Evolutionary conservation across 805 yeast genomes (phyloP), one percentile per base, ranked within the genome.

Genomic region (Cyberlindnera petersonii): DNA sequence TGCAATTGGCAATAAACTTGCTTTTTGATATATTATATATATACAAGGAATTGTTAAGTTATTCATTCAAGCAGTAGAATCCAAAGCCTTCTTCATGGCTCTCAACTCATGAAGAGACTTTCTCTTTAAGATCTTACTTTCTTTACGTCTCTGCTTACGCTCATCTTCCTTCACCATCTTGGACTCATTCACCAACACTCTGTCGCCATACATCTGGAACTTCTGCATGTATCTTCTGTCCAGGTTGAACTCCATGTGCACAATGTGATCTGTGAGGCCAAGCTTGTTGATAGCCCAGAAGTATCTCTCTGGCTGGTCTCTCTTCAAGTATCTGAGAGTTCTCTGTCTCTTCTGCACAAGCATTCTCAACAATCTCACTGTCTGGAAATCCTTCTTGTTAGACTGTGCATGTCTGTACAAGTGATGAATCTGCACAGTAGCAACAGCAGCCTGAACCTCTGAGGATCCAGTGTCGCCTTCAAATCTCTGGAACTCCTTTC

Each of bases 391-490:
- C 59, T 88, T 83, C 49, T 78, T 81, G 57, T 79, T 70, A 35
- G 75, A 70, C 47, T 72, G 69, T 40, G 84, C 72, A 56, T 89
- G 96, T 31, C 76, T 73, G 67, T 86, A 86, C 46, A 86, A 68
- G 48, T 76, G 79, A 49, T 82, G 85, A 50, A 93, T 86, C 54
- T 77, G 76, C 34, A 86, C 81, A 0, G 98, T 87, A 66, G 82
- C 66, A 20, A 86, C 74, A 3, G 97, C 98, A 2, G 98, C 96
- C 63, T 89, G 97, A 19, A 89, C 96, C 64, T 91, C 98, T 38
- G 95, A 79, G 2, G 96, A 86, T 3, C 95, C 97, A 1, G 96
- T 86, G 60, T 93, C 98, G 38, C 95, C 96, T 32, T 80, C 87
- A 47, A 74, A 71, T 54, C 95, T 72, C 51, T 77, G 79, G 61